Evolutionary conservation across 345 rosid species (phyloP), one percentile per base, ranked within the genome.

Genomic region (Populus euphratica): DNA sequence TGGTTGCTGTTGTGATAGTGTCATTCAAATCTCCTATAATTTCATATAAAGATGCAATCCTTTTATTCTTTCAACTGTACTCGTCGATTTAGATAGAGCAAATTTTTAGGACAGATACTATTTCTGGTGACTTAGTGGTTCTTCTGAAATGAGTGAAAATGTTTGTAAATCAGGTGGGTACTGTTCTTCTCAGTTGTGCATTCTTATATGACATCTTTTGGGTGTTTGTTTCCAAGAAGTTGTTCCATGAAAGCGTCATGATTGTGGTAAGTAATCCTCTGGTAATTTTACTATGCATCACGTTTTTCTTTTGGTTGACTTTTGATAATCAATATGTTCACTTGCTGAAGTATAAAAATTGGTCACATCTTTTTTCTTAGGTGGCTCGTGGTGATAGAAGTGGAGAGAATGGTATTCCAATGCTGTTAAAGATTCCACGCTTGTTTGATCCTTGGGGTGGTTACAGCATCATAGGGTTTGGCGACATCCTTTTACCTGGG

Each of bases 381-480:
- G 99, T 96, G 74, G 99, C 99, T 69, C 97, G 97, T 52, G 99
- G 98, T 52, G 97, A 96, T 85, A 88, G 73, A 81, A 94, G 97
- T 54, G 98, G 98, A 73, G 94, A 94, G 86, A 98, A 96, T 84
- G 98, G 99, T 52, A 96, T 96, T 52, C 99, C 99, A 2, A 94
- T 96, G 99, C 87, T 96, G 80, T 80, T 96, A 79, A 96, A 96
- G 84, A 94, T 94, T 72, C 99, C 99, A 0, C 93, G 97, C 64
- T 81, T 96, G 92, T 94, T 90, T 69, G 99, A 96, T 87, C 99
- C 98, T 0, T 96, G 99, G 99, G 99, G 99, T 39, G 99, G 99
- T 75, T 96, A 88, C 87, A 94, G 98, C 83, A 90, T 96, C 80
- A 94, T 96, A 67, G 98, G 99, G 77, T 96, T 96, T 49, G 99